These are phyloP conservation scores for Diaporthe australafricana DNA, from an alignment of 2,329 filamentous ascomycete species.

Conservation along the genomic window DNA sequence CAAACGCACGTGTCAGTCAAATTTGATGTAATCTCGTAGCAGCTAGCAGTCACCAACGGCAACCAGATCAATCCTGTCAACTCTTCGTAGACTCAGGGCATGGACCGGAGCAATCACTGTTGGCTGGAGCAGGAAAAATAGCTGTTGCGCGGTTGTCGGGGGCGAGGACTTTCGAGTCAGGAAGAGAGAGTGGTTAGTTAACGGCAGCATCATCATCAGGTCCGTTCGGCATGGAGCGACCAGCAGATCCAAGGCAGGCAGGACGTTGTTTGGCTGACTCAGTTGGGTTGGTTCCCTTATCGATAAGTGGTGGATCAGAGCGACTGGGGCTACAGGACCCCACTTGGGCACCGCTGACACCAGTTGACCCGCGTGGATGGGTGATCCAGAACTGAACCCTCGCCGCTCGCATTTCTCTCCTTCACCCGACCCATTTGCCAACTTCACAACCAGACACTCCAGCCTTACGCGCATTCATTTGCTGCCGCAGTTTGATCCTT, in stretches of 20 bases:
- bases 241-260: conserved; percentile 5
- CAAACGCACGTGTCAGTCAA: conserved; percentile 39
- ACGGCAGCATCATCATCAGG: not conserved
- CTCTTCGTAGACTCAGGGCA: conserved; percentile 41
- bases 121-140: conserved; percentile 5
- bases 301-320: conserved; percentile 10
- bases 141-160: not conserved
- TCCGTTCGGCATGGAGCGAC: not conserved
- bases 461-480: not conserved
- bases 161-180: not conserved
- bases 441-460: not conserved
- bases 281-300: conserved; percentile 3
- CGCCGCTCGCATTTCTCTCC: conserved; percentile 11
- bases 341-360: not conserved
- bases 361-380: conserved; percentile 9
- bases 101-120: conserved; percentile 33
- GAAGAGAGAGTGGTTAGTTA: not conserved
- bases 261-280: conserved; percentile 25
- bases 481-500: not conserved
- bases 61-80: conserved; percentile 47
- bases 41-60: conserved; percentile 41
- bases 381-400: not conserved
- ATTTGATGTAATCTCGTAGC: conserved; percentile 24
- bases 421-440: not conserved
- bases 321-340: not conserved